Percentiles rank a stretch among this genome's conserved stretches.
phyloP scores from a whole-genome alignment of 805 yeast genomes.

The Candida silvatica region DNA sequence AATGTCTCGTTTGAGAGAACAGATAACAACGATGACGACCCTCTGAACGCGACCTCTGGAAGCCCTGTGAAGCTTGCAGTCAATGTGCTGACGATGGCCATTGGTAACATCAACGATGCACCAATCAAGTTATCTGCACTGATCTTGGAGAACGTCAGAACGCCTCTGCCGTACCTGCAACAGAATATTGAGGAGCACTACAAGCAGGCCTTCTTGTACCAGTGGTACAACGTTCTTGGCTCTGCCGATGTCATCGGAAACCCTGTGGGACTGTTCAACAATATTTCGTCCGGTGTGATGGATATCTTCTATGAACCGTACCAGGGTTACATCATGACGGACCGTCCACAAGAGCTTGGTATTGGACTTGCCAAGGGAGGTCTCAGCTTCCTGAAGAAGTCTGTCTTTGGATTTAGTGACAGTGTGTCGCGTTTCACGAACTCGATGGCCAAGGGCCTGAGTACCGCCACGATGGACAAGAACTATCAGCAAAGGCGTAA shows the following conservation, averaged over 20 bases:
- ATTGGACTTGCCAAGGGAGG: conserved; percentile 96
- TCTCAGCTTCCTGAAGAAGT: conserved; percentile 83
- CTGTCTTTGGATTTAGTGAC: conserved; percentile 92
- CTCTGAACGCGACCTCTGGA: conserved; percentile 54
- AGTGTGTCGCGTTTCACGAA: conserved; percentile 91
- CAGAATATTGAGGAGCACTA: conserved; percentile 77
- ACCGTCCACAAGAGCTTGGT: conserved; percentile 93
- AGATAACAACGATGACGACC: conserved; percentile 35
- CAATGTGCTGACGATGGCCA: conserved; percentile 89
- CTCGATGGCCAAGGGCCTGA: conserved; percentile 86
- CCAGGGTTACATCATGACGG: conserved; percentile 89
- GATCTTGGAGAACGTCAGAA: conserved; percentile 80
- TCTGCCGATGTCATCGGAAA: conserved; percentile 96
- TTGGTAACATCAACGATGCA: conserved; percentile 95
- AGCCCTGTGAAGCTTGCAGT: conserved; percentile 68
- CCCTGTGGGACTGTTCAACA: conserved; percentile 94
- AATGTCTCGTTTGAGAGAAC: conserved; percentile 89
- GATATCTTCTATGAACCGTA: conserved; percentile 97
- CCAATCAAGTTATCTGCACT: conserved; percentile 86
- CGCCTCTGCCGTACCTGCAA: conserved; percentile 65
- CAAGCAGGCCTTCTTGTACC: conserved; percentile 86
- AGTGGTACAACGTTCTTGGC: conserved; percentile 85
- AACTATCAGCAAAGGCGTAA: conserved; percentile 82
- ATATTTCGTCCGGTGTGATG: conserved; percentile 88
- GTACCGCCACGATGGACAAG: conserved; percentile 83